Percentiles rank a stretch among this genome's conserved stretches.
phyloP scores from a whole-genome alignment of 2,329 filamentous ascomycete species.

The Dactylonectria estremocensis region DNA sequence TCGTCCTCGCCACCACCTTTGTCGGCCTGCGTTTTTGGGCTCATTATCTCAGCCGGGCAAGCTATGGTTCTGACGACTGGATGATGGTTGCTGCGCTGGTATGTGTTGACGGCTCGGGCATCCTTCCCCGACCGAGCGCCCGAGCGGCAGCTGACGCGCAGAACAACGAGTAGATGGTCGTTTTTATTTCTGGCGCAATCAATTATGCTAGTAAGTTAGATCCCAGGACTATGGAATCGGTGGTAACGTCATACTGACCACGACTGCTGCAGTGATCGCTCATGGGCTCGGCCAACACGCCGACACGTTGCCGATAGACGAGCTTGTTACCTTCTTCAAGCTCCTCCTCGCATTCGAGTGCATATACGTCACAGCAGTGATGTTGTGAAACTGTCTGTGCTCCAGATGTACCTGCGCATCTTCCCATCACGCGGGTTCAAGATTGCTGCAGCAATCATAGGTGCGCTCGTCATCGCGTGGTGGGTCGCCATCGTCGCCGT shows the following conservation, averaged over 20 bases:
- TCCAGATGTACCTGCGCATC: conserved; percentile 36
- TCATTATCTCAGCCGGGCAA: conserved; percentile 17
- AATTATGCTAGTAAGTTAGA: conserved; percentile 34
- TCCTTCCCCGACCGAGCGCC: no score
- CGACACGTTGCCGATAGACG: not conserved
- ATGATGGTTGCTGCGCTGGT: conserved; percentile 31
- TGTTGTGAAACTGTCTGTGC: conserved; percentile 34
- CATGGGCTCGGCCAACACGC: conserved; percentile 35
- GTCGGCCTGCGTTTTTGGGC: conserved; percentile 33
- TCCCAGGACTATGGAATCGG: no score
- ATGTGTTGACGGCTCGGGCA: not conserved
- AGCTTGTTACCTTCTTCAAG: conserved; percentile 30
- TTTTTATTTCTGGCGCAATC: conserved; percentile 30
- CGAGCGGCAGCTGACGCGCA: no score
- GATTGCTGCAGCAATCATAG: conserved; percentile 23
- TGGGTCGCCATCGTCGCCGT: conserved; percentile 38
- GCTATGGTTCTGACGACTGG: conserved; percentile 34
- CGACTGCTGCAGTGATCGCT: conserved; percentile 25
- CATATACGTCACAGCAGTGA: conserved; percentile 34
- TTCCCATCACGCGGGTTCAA: conserved; percentile 32
- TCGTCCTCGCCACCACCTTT: conserved; percentile 21
- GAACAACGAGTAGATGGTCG: conserved; percentile 16
- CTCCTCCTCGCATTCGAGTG: conserved; percentile 36
- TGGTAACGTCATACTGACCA: not conserved
- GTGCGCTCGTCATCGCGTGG: conserved; percentile 23